Percentiles rank a stretch among this genome's conserved stretches.
Conservation (phyloP, 441 rosid species). For the Populus hybrid region DNA sequence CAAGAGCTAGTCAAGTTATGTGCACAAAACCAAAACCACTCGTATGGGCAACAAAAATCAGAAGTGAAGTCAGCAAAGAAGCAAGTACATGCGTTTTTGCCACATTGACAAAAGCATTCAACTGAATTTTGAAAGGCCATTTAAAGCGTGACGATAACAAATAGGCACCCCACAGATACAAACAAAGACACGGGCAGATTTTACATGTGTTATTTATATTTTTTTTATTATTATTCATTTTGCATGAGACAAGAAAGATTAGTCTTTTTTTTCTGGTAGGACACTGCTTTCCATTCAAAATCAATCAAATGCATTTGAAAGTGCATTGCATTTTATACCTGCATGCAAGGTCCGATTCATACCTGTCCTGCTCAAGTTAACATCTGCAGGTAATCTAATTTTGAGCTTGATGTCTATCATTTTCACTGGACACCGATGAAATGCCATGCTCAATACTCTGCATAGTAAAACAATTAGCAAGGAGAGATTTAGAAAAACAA, state of each 20-base stretch:
- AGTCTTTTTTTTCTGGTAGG: not conserved
- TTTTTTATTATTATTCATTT: not conserved
- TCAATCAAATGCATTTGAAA: not conserved
- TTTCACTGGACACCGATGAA: constrained; percentile 38
- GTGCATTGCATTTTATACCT: not conserved
- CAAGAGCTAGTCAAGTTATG: not conserved
- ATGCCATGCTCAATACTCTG: constrained; percentile 76
- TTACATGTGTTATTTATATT: not conserved
- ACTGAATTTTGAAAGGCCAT: not conserved
- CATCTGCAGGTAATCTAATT: constrained; percentile 27
- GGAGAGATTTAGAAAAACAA: constrained; percentile 12
- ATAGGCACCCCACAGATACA: not conserved
- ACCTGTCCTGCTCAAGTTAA: constrained; percentile 32
- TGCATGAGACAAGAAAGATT: not conserved
- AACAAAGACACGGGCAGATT: not conserved
- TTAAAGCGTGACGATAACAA: not conserved
- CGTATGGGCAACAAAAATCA: not conserved
- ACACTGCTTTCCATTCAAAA: not conserved
- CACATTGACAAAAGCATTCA: not conserved
- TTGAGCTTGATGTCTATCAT: constrained; percentile 21
- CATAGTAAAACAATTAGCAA: constrained; percentile 15
- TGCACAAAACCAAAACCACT: not conserved
- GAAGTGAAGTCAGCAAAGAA: not conserved
- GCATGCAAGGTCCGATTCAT: constrained; percentile 3
- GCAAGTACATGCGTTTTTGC: not conserved